These are phyloP conservation scores for Bipolaris cookei DNA, from an alignment of 2,329 filamentous ascomycete species.

Conservation along the genomic window DNA sequence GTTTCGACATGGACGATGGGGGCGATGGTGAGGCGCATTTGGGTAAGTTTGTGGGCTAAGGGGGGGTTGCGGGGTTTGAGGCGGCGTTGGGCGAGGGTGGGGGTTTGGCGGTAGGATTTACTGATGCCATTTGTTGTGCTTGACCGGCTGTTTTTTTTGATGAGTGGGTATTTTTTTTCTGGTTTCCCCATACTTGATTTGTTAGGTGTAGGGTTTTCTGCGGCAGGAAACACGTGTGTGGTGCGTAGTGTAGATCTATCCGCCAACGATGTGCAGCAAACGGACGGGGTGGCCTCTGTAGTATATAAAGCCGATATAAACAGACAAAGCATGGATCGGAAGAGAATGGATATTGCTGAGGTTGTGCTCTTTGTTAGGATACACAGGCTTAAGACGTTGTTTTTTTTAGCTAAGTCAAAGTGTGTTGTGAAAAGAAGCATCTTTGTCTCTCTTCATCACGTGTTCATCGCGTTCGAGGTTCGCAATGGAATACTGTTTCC, in stretches of 20 bases:
- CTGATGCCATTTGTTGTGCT: slow-evolving; percentile 20
- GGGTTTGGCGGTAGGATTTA: slow-evolving; percentile 18
- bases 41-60: slow-evolving; percentile 66
- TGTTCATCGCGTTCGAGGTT: slow-evolving; percentile 27
- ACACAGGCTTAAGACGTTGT: slow-evolving; percentile 22
- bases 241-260: slow-evolving; percentile 8
- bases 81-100: slow-evolving; percentile 20
- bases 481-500: slow-evolving; percentile 7
- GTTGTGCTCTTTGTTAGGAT: slow-evolving; percentile 39
- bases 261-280: slow-evolving; percentile 17
- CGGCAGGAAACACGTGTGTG: slow-evolving; percentile 13
- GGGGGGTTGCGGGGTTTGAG: slow-evolving; percentile 47
- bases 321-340: slow-evolving; percentile 28
- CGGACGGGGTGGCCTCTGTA: slow-evolving; percentile 16
- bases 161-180: not conserved
- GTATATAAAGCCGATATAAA: slow-evolving; percentile 40
- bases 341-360: slow-evolving; percentile 32
- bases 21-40: slow-evolving; percentile 69
- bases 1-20: slow-evolving; percentile 67
- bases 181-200: not conserved
- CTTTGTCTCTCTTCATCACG: slow-evolving; percentile 32
- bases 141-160: slow-evolving; percentile 1
- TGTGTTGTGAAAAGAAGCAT: slow-evolving; percentile 23
- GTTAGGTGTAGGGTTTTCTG: too few relatives aligned
- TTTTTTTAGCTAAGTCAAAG: slow-evolving; percentile 12